phyloP scores from a whole-genome alignment of 169 alveolate species.

The Cryptosporidium parvum region DNA sequence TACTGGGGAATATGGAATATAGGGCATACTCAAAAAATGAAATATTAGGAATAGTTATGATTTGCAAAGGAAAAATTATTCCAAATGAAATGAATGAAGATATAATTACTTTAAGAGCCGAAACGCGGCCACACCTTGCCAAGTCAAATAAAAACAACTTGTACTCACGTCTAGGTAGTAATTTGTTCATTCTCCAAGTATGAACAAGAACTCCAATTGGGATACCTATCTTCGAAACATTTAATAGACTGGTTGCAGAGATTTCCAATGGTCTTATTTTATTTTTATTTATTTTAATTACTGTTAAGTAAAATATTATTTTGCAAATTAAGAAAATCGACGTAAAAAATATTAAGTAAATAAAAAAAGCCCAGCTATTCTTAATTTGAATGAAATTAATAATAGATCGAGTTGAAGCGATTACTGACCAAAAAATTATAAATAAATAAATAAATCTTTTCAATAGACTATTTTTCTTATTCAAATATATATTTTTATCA shows the following conservation, averaged over 20 bases:
- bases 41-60: background rate
- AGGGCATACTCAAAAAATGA: conserved; percentile 32
- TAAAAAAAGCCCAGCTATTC: background rate
- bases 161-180: conserved; percentile 33
- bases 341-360: background rate
- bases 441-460: background rate
- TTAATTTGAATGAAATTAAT: conserved; percentile 11
- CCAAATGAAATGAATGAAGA: conserved; percentile 59
- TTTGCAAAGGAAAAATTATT: conserved; percentile 36
- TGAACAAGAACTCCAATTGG: conserved; percentile 53
- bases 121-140: background rate
- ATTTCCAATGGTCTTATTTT: conserved; percentile 30
- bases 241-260: conserved; percentile 20
- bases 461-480: background rate
- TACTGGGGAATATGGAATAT: conserved; percentile 27
- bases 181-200: conserved; percentile 9
- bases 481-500: conserved; percentile 6
- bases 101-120: conserved; percentile 18
- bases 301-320: conserved; percentile 14
- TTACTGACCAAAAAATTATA: conserved; percentile 1
- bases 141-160: conserved; percentile 24
- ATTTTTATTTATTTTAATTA: conserved; percentile 11
- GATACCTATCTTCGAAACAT: conserved; percentile 54
- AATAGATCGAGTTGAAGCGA: conserved; percentile 12
- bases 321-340: background rate